Conservation (phyloP, 2,329 filamentous ascomycete genomes). For the Bipolaris cookei region DNA sequence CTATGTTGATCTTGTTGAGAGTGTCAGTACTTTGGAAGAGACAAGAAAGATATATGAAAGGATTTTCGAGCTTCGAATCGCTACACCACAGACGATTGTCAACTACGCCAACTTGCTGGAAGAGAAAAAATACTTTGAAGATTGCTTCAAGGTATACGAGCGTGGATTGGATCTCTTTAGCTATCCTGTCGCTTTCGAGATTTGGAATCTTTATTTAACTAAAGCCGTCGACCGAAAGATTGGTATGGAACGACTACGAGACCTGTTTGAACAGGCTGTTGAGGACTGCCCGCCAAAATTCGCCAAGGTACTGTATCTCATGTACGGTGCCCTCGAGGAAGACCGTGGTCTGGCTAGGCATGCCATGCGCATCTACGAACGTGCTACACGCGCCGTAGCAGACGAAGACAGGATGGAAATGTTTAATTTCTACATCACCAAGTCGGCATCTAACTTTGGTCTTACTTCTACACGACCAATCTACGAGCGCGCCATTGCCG, state of each 20-base stretch:
- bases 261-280: conserved; percentile 95
- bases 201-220: conserved; percentile 97
- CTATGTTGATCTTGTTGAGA: conserved; percentile 97
- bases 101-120: conserved; percentile 97
- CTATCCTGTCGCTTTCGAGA: conserved; percentile 96
- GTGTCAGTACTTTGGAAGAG: conserved; percentile 87
- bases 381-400: conserved; percentile 89
- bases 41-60: conserved; percentile 94
- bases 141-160: conserved; percentile 97
- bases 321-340: conserved; percentile 98
- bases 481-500: conserved; percentile 93
- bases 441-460: conserved; percentile 97
- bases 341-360: conserved; percentile 92
- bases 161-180: conserved; percentile 96
- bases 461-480: conserved; percentile 92
- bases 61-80: conserved; percentile 97
- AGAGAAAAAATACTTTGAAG: conserved; percentile 93
- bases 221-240: conserved; percentile 97
- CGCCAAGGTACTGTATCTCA: conserved; percentile 92
- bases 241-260: conserved; percentile 88
- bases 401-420: conserved; percentile 95
- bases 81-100: conserved; percentile 96
- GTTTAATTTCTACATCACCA: conserved; percentile 99
- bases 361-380: conserved; percentile 98
- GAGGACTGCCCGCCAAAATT: conserved; percentile 95